phyloP scores from a whole-genome alignment of 2,329 filamentous ascomycete genomes.

The Alternaria sp. region DNA sequence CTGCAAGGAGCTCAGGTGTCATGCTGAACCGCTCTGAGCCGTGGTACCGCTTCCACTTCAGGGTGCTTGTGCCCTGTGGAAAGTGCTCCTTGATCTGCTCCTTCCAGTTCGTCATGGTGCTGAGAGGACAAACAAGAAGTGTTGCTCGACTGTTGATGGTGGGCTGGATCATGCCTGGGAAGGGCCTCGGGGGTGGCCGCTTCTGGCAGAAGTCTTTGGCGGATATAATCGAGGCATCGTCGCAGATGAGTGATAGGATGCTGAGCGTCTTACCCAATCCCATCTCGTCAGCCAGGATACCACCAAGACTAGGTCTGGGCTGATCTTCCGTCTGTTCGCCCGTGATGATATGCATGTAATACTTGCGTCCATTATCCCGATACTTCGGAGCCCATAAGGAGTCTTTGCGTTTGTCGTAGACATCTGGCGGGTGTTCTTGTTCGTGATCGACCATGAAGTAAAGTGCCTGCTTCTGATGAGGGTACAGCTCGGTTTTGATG shows the following conservation, averaged over 20 bases:
- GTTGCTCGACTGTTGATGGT: constrained; percentile 76
- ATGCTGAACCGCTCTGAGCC: constrained; percentile 74
- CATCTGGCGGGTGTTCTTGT: constrained; percentile 65
- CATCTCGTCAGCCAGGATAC: constrained; percentile 60
- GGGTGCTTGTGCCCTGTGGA: constrained; percentile 56
- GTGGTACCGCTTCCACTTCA: constrained; percentile 86
- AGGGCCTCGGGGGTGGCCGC: constrained; percentile 49
- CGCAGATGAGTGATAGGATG: constrained; percentile 77
- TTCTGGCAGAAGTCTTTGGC: constrained; percentile 67
- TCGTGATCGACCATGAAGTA: constrained; percentile 86
- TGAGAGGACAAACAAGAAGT: constrained; percentile 85
- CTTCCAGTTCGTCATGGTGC: constrained; percentile 93
- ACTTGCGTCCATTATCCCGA: constrained; percentile 62
- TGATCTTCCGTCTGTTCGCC: constrained; percentile 52
- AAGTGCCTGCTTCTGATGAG: constrained; percentile 89
- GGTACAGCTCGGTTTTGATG: constrained; percentile 70
- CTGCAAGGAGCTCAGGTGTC: constrained; percentile 65
- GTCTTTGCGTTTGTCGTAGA: constrained; percentile 68
- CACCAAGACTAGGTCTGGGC: constrained; percentile 49
- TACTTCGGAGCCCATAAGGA: constrained; percentile 77
- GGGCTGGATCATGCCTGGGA: constrained; percentile 24
- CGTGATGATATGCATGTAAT: constrained; percentile 86
- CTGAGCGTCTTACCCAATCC: constrained; percentile 68
- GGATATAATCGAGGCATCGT: constrained; percentile 62
- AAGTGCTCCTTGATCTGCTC: constrained; percentile 88